These are phyloP conservation scores for Alliaria petiolata DNA, from an alignment of 345 rosid species.

Conservation along the genomic window DNA sequence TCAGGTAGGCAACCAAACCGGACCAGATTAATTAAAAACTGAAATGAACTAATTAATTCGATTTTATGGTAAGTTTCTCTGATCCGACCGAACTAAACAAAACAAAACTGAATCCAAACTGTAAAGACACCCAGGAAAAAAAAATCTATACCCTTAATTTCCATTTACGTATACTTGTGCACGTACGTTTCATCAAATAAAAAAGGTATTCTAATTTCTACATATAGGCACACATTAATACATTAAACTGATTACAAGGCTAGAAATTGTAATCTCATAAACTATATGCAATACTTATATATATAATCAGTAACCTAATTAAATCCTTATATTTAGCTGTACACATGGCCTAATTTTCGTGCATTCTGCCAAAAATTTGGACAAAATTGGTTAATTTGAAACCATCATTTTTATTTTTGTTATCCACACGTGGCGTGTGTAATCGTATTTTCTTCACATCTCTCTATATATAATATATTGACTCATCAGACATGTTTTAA, in stretches of 20 bases:
- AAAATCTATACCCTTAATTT: not conserved
- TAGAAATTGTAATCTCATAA: not conserved
- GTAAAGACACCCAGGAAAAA: not conserved
- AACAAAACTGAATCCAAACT: not conserved
- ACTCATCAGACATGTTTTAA: not conserved
- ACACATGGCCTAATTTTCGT: constrained; percentile 14
- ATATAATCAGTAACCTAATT: constrained; percentile 4
- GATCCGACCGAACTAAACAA: not conserved
- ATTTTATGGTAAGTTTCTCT: not conserved
- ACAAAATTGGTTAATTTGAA: not conserved
- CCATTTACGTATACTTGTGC: not conserved
- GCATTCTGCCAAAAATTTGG: constrained; percentile 6
- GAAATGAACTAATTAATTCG: not conserved
- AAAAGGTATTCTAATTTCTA: not conserved
- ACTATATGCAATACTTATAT: not conserved
- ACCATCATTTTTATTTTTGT: not conserved
- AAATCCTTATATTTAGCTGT: not conserved
- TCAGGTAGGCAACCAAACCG: constrained; percentile 23
- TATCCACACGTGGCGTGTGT: constrained; percentile 21
- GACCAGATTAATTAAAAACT: not conserved
- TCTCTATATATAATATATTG: constrained; percentile 13
- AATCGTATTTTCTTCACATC: not conserved
- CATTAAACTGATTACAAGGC: not conserved
- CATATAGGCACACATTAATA: not conserved
- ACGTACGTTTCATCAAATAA: not conserved